phyloP scores from a whole-genome alignment of 805 yeast species.

The Huiozyma sinensis region DNA sequence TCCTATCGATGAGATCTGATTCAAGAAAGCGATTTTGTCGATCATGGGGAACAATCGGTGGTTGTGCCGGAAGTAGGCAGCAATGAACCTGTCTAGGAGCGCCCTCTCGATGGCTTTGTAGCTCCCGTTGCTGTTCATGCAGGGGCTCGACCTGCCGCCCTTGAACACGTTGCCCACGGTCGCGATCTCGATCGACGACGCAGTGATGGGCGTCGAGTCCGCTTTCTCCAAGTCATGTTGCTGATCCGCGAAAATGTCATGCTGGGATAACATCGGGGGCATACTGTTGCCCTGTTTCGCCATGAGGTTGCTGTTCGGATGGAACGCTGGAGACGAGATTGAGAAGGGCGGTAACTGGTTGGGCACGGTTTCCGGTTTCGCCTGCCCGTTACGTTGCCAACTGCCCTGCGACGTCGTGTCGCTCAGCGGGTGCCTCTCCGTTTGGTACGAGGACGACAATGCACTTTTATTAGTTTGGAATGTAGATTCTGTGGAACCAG shows the following conservation, averaged over 20 bases:
- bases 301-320: neutral
- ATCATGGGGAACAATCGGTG: slow-evolving; percentile 37
- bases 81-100: slow-evolving; percentile 29
- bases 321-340: neutral
- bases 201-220: slow-evolving; percentile 22
- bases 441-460: too few relatives aligned
- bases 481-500: too few relatives aligned
- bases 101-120: slow-evolving; percentile 25
- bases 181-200: slow-evolving; percentile 24
- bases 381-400: too few relatives aligned
- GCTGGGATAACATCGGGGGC: neutral
- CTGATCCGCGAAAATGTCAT: neutral
- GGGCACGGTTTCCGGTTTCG: neutral
- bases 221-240: slow-evolving; percentile 2
- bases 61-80: slow-evolving; percentile 36
- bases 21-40: slow-evolving; percentile 30
- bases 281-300: neutral
- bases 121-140: slow-evolving; percentile 19
- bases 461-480: too few relatives aligned
- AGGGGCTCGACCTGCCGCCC: slow-evolving; percentile 21
- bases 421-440: too few relatives aligned
- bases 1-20: slow-evolving; percentile 23
- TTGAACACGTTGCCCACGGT: slow-evolving; percentile 21
- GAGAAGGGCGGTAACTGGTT: neutral
- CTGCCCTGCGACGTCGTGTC: too few relatives aligned